Evolutionary conservation across 2,329 filamentous ascomycete species (phyloP).

Genomic region (Trichoderma sp.): DNA sequence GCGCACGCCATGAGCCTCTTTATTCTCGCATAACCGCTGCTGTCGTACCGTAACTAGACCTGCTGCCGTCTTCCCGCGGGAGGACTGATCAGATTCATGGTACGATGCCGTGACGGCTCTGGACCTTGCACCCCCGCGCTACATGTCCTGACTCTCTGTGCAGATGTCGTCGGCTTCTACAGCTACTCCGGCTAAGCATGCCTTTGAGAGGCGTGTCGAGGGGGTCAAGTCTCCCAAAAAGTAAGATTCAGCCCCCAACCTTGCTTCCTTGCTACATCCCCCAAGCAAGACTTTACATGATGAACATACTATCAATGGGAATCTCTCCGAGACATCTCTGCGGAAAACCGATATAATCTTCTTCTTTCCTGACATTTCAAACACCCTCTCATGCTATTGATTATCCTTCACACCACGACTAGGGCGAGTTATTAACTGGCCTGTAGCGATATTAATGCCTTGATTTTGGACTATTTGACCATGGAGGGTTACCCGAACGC

Average conservation of each 20-base stretch:
- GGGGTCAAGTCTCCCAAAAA: conserved; percentile 86
- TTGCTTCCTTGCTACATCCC: not conserved
- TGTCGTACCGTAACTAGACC: conserved; percentile 25
- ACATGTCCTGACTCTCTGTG: conserved; percentile 25
- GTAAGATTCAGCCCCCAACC: conserved; percentile 55
- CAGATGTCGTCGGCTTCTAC: conserved; percentile 74
- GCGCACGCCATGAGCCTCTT: conserved; percentile 24
- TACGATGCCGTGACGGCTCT: conserved; percentile 22
- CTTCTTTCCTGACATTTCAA: conserved; percentile 58
- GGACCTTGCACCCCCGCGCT: conserved; percentile 10
- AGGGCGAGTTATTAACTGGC: conserved; percentile 33
- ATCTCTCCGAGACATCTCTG: conserved; percentile 98
- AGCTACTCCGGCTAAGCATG: conserved; percentile 67
- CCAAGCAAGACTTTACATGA: conserved; percentile 49
- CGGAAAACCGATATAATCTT: conserved; percentile 72
- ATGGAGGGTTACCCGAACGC: conserved; percentile 93
- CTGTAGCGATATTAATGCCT: conserved; percentile 84
- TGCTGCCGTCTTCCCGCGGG: conserved; percentile 22
- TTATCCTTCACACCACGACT: conserved; percentile 5
- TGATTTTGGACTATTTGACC: conserved; percentile 96
- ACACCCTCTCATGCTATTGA: not conserved
- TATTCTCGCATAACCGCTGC: conserved; percentile 5
- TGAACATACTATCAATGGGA: conserved; percentile 98
- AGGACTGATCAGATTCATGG: conserved; percentile 27
- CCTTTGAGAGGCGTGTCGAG: conserved; percentile 80